Percentiles rank a stretch among this genome's conserved stretches.
phyloP scores from a whole-genome alignment of 148 eudicot genomes.

The Spergularia marina region DNA sequence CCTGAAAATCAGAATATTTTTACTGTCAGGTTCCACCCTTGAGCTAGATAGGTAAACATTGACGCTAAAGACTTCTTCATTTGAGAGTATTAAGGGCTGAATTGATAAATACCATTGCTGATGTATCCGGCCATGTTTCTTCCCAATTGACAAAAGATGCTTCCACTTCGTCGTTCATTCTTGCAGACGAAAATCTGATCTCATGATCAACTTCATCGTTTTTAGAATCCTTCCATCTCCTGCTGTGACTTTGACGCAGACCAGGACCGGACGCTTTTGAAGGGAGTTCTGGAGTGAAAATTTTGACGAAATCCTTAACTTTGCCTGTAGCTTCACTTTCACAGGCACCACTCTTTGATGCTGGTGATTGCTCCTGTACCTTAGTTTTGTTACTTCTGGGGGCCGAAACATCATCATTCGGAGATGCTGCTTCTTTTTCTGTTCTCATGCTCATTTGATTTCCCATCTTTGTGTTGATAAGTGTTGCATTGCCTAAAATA shows the following conservation, averaged over 20 bases:
- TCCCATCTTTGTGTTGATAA: conserved; percentile 20
- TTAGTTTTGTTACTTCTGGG: conserved; percentile 29
- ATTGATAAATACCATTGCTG: conserved; percentile 37
- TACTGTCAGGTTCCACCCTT: too few species aligned
- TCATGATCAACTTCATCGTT: conserved; percentile 29
- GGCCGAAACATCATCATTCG: conserved; percentile 21
- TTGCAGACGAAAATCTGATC: conserved; percentile 18
- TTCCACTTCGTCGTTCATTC: conserved; percentile 21
- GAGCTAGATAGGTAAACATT: too few species aligned
- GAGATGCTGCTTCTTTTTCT: conserved; percentile 22
- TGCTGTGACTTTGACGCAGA: conserved; percentile 36
- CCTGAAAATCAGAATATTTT: conserved; percentile 32
- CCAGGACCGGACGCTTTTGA: conserved; percentile 27
- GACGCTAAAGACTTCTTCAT: not conserved
- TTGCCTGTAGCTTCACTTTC: conserved; percentile 37
- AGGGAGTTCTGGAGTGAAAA: conserved; percentile 55
- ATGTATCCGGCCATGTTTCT: conserved; percentile 26
- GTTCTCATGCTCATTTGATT: conserved; percentile 26
- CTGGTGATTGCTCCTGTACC: conserved; percentile 19
- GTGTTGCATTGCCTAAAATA: conserved; percentile 28
- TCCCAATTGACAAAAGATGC: conserved; percentile 22
- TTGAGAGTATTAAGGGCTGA: not conserved
- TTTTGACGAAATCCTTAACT: conserved; percentile 73
- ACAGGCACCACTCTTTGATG: conserved; percentile 21
- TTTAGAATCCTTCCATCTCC: conserved; percentile 36